Percentiles rank a stretch among this genome's conserved stretches.
Evolutionary conservation across 179 eudicot genomes (phyloP).

Genomic region (Heliamphora pulchella): DNA sequence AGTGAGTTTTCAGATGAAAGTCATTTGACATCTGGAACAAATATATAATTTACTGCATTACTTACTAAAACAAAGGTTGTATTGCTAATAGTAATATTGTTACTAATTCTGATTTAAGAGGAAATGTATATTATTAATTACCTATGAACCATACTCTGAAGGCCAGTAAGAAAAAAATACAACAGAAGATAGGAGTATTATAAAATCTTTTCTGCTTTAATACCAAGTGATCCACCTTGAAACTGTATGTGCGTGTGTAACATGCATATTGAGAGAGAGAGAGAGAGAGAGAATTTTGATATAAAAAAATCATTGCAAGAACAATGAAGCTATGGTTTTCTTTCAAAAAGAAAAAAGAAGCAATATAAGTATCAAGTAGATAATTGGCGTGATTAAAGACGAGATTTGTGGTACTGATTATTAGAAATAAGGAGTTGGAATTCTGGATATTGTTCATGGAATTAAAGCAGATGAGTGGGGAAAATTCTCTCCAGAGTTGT

Average conservation of each 20-base stretch:
- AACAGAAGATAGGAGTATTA: too few species aligned
- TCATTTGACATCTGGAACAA: neutral
- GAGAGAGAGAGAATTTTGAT: neutral
- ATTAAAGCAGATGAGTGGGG: neutral
- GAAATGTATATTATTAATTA: too few species aligned
- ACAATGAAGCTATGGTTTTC: neutral
- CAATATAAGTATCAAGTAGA: neutral
- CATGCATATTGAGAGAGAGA: neutral
- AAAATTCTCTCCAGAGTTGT: neutral
- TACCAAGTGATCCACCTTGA: neutral
- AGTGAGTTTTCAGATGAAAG: too few species aligned
- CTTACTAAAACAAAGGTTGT: neutral
- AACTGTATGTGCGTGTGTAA: too few species aligned
- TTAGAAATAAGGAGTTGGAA: too few species aligned
- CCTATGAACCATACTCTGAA: too few species aligned
- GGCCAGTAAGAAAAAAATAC: too few species aligned
- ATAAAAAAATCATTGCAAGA: neutral
- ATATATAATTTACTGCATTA: neutral
- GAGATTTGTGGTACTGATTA: too few species aligned
- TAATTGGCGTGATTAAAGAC: neutral
- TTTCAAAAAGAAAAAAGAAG: too few species aligned
- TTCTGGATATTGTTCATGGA: neutral
- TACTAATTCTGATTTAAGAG: neutral
- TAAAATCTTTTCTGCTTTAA: too few species aligned
- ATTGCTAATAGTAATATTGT: too few species aligned